Evolutionary conservation across 768 basidiomycete species (phyloP).

Genomic region (Pleurotus tuber-regium): DNA sequence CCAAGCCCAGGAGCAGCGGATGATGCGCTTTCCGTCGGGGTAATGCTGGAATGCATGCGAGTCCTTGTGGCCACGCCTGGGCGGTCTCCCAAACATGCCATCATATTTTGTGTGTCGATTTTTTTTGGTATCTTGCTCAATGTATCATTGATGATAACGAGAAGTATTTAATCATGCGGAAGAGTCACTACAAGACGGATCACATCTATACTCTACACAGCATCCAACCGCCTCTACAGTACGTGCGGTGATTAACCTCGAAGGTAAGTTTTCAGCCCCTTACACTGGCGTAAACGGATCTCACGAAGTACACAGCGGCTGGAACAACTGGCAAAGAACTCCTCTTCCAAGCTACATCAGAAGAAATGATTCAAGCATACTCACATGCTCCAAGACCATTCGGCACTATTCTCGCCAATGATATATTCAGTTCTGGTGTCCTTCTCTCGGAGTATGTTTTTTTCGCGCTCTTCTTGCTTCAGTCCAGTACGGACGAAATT

Average conservation of each 20-base stretch:
- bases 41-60: slow-evolving; percentile 88
- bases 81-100: slow-evolving; percentile 72
- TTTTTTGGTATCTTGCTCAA: no score
- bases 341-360: slow-evolving; percentile 93
- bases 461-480: background rate
- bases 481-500: background rate
- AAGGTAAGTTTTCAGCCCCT: slow-evolving; percentile 47
- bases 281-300: background rate
- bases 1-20: slow-evolving; percentile 90
- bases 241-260: slow-evolving; percentile 85
- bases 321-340: slow-evolving; percentile 86
- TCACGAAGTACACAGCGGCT: slow-evolving; percentile 50
- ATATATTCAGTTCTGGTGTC: slow-evolving; percentile 90
- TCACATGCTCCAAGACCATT: slow-evolving; percentile 83
- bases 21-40: slow-evolving; percentile 83
- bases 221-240: slow-evolving; percentile 77
- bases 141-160: background rate
- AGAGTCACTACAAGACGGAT: slow-evolving; percentile 92
- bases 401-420: slow-evolving; percentile 87
- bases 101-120: slow-evolving; percentile 83
- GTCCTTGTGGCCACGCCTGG: slow-evolving; percentile 67
- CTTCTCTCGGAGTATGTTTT: slow-evolving; percentile 81
- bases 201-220: slow-evolving; percentile 91
- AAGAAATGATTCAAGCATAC: slow-evolving; percentile 93
- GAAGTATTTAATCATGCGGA: slow-evolving; percentile 94